Base-by-base conservation (phyloP, 2,329 filamentous ascomycete species). In the Cordyceps cicadae region DNA sequence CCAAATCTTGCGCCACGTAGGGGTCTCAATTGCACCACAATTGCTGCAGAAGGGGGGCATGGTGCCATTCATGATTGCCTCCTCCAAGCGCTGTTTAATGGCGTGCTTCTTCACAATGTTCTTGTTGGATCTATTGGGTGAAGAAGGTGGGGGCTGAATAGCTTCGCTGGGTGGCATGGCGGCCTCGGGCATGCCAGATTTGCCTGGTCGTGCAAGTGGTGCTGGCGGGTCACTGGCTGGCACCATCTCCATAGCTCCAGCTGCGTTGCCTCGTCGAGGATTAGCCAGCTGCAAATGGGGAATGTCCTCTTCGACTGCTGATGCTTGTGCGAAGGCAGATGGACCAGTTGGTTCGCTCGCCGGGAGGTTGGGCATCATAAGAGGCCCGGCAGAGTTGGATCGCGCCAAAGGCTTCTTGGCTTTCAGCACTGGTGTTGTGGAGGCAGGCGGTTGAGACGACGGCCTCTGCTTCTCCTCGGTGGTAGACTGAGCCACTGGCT, bases 1-100 rank as follows among this genome's bases (percentile, higher is more conserved):
- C 81, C 88, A 97, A 14, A 94, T 90, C 69, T 93, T 94, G 63
- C 94, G 87, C 94, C 94, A 99, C 0, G 93, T 97, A 0, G 93
- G 90, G 0, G 94, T 99, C 68, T 97, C 90, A 61, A 99, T 96
- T 7, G 92, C 89, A 6, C 94, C 94, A 68, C 94, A 99, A 68
- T 97, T 96, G 64, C 84, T 84, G 72, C 94, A 99, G 69, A 87
- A 97, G 1, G 88, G 87, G 0, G 94, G 94, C 79, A 92, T 88
- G 65, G 92, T 84, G 5, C 94, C 94, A 59, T 85, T 85, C n/a
- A 81, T 81, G 59, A 97, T 86, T 0, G 85, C 85, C 45, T 77
- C 76, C 64, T 87, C 81, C 1, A 87, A 70, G 48, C 80, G 80
- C 63, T 85, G 80, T 67, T 79, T 81, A 65, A 85, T 85, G 2